Base-by-base conservation (phyloP, 352 stramenopile species). In the Phytophthora nicotianae region DNA sequence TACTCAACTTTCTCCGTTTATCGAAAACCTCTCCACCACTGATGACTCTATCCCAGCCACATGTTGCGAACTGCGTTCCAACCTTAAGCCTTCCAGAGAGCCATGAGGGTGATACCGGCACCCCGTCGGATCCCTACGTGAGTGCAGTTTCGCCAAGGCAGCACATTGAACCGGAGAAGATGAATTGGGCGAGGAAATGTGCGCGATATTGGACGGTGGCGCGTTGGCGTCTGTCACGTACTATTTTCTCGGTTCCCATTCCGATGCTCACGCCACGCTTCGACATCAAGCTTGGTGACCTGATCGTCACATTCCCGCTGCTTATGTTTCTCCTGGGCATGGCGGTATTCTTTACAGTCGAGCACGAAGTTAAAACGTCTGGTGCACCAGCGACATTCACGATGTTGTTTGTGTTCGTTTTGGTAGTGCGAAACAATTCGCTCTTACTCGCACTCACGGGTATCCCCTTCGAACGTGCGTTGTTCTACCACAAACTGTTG, bases 401-500 rank as follows among this genome's bases (percentile, higher is more conserved):
- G 14, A 51, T 83, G 55, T 16, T 72, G 2, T 3, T 76, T 19
- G 56, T 72, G 7, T 78, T 83, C 47, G 53, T 49, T 0, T 33
- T 80, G 2, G 50, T 65, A 1, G 54, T 83, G 10, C 70, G 74
- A 55, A 79, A 83, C 68, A 83, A 83, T 46, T 68, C 65, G 8
- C 2, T 49, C 9, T 10, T 49, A 10, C 19, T 49, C 21, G 32
- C 10, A n/a, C 32, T 38, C 3, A 77, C 69, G 1, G 74, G 74
- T 2, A 56, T 86, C 19, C 66, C 77, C 0, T 86, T 79, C 40
- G 74, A 86, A 40, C 62, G 77, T 10, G 60, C 65, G 21, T 46
- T 86, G 4, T 65, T 79, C 16, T 86, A 83, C 51, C 77, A 83
- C 65, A 81, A 81, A 32, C 27, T 82, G 6, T 75, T 79, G 13